Evolutionary conservation across 2,329 filamentous ascomycete genomes (phyloP).

Genomic region (Trichophyton rubrum): DNA sequence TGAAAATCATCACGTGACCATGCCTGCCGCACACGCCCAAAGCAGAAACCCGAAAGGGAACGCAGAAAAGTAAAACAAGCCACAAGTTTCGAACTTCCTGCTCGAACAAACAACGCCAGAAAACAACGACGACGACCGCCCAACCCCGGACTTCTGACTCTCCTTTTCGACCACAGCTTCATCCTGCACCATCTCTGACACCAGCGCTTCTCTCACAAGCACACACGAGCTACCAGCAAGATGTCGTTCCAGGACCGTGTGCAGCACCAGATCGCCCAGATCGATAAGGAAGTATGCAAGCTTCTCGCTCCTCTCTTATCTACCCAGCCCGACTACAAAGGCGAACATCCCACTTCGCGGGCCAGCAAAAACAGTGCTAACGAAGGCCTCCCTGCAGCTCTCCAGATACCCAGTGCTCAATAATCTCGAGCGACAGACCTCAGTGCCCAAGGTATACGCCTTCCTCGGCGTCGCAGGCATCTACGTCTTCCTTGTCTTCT

Average conservation of each 20-base stretch:
- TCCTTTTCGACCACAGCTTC: too few species aligned
- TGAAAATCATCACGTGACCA: not conserved
- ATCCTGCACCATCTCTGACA: too few species aligned
- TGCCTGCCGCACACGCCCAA: not conserved
- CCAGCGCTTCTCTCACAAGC: not conserved
- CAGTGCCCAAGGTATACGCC: constrained; percentile 55
- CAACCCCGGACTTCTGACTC: too few species aligned
- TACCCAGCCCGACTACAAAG: too few species aligned
- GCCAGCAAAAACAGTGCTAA: not conserved
- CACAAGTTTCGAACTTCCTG: not conserved
- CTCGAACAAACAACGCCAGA: not conserved
- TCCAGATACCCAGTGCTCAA: constrained; percentile 55
- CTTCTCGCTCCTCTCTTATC: not conserved
- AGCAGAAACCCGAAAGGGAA: not conserved
- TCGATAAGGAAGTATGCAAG: constrained; percentile 51
- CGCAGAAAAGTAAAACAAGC: not conserved
- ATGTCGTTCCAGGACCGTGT: constrained; percentile 46
- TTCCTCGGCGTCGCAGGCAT: constrained; percentile 51
- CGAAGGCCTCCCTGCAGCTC: constrained; percentile 34
- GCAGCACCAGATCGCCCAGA: constrained; percentile 52
- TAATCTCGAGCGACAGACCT: constrained; percentile 57
- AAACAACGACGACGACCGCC: too few species aligned
- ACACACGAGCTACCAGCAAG: not conserved
- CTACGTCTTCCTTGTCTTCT: constrained; percentile 60
- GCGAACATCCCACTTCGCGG: not conserved